A percentile compares a stretch with the other conserved stretches of the same genome.
These are phyloP conservation scores for Vitis hybrid DNA, from an alignment of 177 flowering plant genomes.

Conservation along the genomic window DNA sequence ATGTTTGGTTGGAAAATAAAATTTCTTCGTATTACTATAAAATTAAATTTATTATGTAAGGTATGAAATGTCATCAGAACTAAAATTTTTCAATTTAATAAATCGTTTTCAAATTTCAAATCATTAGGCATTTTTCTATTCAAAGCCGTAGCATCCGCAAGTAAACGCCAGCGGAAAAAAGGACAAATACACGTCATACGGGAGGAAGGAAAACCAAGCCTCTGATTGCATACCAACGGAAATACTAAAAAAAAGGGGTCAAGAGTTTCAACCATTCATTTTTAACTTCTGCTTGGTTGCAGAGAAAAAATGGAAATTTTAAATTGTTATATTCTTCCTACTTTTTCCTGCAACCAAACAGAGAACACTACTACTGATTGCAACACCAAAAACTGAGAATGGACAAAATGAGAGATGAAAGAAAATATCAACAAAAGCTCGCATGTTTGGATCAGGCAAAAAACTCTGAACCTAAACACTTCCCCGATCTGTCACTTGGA, in stretches of 20 bases:
- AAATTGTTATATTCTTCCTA: background rate
- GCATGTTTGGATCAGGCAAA: too few species aligned
- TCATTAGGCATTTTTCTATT: constrained; percentile 1
- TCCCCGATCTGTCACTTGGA: background rate
- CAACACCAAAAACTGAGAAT: background rate
- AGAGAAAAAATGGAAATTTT: constrained; percentile 4
- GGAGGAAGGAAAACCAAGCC: background rate
- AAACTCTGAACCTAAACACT: background rate
- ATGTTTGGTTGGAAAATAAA: constrained; percentile 4
- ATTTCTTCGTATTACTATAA: background rate
- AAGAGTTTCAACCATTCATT: too few species aligned
- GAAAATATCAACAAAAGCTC: background rate
- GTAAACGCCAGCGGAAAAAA: constrained; percentile 16
- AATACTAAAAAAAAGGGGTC: too few species aligned
- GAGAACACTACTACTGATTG: background rate
- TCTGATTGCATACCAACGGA: too few species aligned
- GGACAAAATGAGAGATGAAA: background rate
- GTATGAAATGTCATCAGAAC: background rate
- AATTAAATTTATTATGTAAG: background rate
- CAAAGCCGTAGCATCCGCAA: constrained; percentile 13
- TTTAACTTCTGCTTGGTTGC: background rate
- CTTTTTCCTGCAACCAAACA: constrained; percentile 18
- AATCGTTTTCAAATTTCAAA: constrained; percentile 1
- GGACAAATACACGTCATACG: background rate
- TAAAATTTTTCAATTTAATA: background rate